Evolutionary conservation across 805 yeast genomes (phyloP).

Genomic region (Monosporozyma solicola): DNA sequence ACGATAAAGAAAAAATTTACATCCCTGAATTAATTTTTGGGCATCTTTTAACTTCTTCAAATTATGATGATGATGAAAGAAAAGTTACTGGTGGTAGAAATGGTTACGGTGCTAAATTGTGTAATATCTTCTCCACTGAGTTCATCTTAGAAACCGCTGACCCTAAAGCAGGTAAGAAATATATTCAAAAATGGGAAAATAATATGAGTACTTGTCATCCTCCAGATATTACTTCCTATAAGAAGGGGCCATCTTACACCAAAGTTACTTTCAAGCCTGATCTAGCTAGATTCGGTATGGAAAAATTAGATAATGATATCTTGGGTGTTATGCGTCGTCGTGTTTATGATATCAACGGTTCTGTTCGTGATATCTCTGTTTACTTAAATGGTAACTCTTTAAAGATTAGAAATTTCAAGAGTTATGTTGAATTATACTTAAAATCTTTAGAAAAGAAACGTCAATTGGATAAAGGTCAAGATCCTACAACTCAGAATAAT

Average conservation of each 20-base stretch:
- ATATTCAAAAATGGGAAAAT: conserved; percentile 76
- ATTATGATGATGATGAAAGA: conserved; percentile 90
- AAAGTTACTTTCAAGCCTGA: conserved; percentile 86
- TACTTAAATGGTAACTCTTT: conserved; percentile 66
- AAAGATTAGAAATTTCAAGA: conserved; percentile 66
- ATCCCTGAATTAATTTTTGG: conserved; percentile 97
- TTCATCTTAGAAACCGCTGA: conserved; percentile 88
- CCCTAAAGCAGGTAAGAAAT: conserved; percentile 47
- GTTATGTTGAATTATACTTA: conserved; percentile 82
- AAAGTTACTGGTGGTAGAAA: conserved; percentile 98
- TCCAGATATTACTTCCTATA: conserved; percentile 53
- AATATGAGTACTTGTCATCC: conserved; percentile 75
- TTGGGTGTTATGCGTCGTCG: conserved; percentile 82
- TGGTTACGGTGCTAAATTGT: conserved; percentile 95
- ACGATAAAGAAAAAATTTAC: conserved; percentile 81
- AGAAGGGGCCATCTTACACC: conserved; percentile 65
- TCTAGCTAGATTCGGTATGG: conserved; percentile 75
- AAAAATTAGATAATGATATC: conserved; percentile 69
- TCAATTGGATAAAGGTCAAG: conserved; percentile 32
- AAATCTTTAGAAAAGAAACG: conserved; percentile 53
- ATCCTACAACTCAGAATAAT: conserved; percentile 24
- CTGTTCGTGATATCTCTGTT: conserved; percentile 75
- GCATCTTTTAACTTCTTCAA: conserved; percentile 85
- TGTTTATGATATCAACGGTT: conserved; percentile 92
- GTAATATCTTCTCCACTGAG: conserved; percentile 89